A percentile compares a stretch with the other conserved stretches of the same genome.
Conservation (phyloP, 139 green algal species). For the Picochlorum sp. region DNA sequence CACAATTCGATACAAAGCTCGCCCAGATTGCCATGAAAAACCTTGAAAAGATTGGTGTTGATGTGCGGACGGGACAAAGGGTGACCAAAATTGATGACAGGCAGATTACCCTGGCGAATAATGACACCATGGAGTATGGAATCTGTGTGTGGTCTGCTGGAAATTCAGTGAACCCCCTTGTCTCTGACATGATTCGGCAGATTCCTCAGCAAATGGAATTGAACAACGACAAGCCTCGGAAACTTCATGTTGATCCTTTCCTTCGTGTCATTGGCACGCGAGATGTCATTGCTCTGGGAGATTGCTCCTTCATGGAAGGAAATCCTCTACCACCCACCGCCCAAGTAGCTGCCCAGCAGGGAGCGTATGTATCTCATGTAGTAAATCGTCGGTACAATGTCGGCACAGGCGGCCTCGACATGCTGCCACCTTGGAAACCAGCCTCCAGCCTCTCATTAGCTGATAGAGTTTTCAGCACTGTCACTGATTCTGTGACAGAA, state of each 20-base stretch:
- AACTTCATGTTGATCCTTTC: conserved; percentile 51
- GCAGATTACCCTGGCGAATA: conserved; percentile 56
- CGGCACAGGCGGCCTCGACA: conserved; percentile 53
- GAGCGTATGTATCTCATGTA: conserved; percentile 66
- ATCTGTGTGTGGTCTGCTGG: conserved; percentile 86
- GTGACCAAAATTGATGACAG: conserved; percentile 41
- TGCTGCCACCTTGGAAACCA: conserved; percentile 13
- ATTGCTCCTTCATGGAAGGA: conserved; percentile 71
- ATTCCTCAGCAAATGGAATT: conserved; percentile 40
- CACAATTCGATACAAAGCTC: conserved; percentile 57
- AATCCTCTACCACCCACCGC: conserved; percentile 75
- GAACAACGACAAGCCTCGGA: conserved; percentile 46
- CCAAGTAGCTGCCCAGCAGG: conserved; percentile 91
- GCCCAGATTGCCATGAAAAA: conserved; percentile 67
- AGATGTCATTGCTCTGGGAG: conserved; percentile 72
- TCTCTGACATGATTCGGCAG: neutral
- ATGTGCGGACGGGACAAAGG: conserved; percentile 52
- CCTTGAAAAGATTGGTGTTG: conserved; percentile 54
- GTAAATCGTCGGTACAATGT: conserved; percentile 41
- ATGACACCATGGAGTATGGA: conserved; percentile 61
- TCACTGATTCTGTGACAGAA: conserved; percentile 8
- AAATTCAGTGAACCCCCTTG: conserved; percentile 54
- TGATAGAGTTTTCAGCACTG: conserved; percentile 14
- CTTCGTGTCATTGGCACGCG: conserved; percentile 48
- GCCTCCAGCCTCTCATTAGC: conserved; percentile 1